Evolutionary conservation across 768 basidiomycete species (phyloP).

Genomic region (Phaeolepiota aurea): DNA sequence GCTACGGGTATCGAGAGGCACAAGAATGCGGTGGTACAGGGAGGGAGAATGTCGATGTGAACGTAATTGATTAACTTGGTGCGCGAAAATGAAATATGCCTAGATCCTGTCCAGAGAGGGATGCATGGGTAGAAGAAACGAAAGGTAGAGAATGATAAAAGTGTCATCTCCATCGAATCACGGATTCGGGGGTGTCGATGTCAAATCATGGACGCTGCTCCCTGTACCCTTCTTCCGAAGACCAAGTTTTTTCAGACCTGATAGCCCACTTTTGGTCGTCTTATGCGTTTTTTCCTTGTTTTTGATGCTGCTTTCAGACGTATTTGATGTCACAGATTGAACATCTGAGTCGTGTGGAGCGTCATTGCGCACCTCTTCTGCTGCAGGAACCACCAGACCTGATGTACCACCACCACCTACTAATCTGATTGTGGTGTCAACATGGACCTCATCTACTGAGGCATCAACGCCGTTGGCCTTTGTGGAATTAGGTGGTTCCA

Average conservation of each 20-base stretch:
- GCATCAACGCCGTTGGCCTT: conserved; percentile 4
- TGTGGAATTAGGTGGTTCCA: background rate
- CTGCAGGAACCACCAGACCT: conserved; percentile 20
- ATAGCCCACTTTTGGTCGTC: conserved; percentile 51
- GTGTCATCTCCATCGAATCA: background rate
- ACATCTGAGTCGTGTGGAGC: conserved; percentile 25
- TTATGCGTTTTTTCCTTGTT: conserved; percentile 31
- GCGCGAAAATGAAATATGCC: no score
- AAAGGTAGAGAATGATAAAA: background rate
- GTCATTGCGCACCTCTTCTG: conserved; percentile 22
- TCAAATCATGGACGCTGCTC: conserved; percentile 34
- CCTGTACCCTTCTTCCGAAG: conserved; percentile 46
- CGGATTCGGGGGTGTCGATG: conserved; percentile 11
- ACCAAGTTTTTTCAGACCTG: conserved; percentile 48
- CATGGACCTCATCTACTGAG: conserved; percentile 10
- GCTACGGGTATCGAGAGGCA: no score
- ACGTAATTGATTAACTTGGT: no score
- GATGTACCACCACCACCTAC: conserved; percentile 47
- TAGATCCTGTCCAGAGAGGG: no score
- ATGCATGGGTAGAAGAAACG: background rate
- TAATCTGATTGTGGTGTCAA: conserved; percentile 44
- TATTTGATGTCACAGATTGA: conserved; percentile 24
- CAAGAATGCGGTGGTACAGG: no score
- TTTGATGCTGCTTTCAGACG: conserved; percentile 17
- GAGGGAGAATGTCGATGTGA: no score